Evolutionary conservation across 805 yeast genomes (phyloP), one percentile per base, ranked within the genome.

Genomic region (Ogataea chonburiensis): DNA sequence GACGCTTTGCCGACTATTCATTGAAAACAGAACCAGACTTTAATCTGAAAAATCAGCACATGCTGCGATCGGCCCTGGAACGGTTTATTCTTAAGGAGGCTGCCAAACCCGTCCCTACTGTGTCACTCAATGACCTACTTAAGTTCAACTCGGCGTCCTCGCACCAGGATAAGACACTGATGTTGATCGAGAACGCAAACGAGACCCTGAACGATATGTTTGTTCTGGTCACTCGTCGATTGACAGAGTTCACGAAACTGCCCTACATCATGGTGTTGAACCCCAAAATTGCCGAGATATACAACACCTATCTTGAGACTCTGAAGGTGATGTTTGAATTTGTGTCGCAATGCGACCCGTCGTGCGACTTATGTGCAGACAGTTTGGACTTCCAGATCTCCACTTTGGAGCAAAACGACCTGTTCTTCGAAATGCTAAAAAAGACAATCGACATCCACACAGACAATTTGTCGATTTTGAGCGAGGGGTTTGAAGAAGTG

Each of bases 201-300:
- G 73, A 73, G 10, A 79, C 88, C 0, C 64, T 81, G 11, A 73
- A 76, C 41, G 66, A 70, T 31, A 53, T 84, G 27, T 56, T 83
- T 15, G 70, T 77, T 0, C 70, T 75, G 48, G 79, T 87, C 37
- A 86, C 95, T 6, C 75, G 80, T 36, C 68, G 96, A 44, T 59
- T 88, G 12, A 70, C 72, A 20, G 81, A 81, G 18, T 77, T 91
- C 46, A 73, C 91, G 45, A 67, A 72, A 28, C 64, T 91, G 37
- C 96, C 96, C 0, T 91, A 87, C 57, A 72, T 89, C 48, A 87
- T 82, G 30, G 81, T 88, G 38, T 61, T 91, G 43, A 91, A 91
- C 56, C 97, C 97, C 5, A 78, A 86, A 51, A 81, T 91, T 34
- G 82, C 91, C 8, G 77, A 76, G 49, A 81, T 85, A 15, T 86